phyloP scores from a whole-genome alignment of 2,329 filamentous ascomycete genomes.

The Zymoseptoria pseudotritici region DNA sequence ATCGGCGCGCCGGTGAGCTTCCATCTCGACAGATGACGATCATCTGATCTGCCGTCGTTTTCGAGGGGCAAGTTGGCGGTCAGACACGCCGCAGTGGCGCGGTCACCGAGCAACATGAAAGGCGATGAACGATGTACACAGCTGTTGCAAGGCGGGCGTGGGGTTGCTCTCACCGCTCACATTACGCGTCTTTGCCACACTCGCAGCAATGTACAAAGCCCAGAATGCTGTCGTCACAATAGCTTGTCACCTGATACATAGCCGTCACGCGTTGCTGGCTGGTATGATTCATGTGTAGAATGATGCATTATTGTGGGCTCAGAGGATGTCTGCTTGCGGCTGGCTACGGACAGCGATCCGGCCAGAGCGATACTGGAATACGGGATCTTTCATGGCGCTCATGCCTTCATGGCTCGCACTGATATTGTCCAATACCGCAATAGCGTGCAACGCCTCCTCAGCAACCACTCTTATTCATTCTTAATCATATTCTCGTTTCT shows the following conservation, averaged over 20 bases:
- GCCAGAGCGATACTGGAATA: neutral
- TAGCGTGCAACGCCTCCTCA: neutral
- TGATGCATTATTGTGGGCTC: neutral
- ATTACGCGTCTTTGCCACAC: neutral
- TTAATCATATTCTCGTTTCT: slow-evolving; percentile 4
- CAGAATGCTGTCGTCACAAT: neutral
- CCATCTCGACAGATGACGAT: neutral
- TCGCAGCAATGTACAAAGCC: neutral
- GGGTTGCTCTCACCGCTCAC: neutral
- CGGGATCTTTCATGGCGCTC: neutral
- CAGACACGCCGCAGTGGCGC: neutral
- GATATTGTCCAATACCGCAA: neutral
- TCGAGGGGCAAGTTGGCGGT: neutral
- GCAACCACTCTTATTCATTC: neutral
- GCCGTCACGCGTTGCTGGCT: neutral
- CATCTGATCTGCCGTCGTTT: neutral
- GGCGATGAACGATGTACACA: neutral
- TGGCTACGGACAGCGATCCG: neutral
- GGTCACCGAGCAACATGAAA: neutral
- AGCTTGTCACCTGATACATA: neutral
- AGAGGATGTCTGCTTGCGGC: neutral
- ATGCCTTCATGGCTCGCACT: neutral
- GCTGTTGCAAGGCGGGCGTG: neutral
- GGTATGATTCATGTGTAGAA: neutral
- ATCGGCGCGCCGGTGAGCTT: neutral